A percentile compares a stretch with the other conserved stretches of the same genome.
phyloP scores from a whole-genome alignment of 352 stramenopile genomes.

The Phytophthora boehmeriae region DNA sequence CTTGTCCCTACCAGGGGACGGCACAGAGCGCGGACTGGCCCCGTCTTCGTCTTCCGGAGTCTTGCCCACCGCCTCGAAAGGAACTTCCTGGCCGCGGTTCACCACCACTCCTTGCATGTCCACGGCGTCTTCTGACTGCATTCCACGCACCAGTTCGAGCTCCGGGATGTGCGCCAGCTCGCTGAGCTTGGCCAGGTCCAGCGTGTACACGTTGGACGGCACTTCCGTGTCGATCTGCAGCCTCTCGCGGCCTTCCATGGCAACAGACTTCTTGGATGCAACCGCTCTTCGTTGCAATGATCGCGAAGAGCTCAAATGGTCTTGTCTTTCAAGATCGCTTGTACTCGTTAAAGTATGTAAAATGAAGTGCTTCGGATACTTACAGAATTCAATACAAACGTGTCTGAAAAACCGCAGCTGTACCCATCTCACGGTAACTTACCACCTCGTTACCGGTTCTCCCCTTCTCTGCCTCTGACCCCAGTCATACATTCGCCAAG shows the following conservation, averaged over 20 bases:
- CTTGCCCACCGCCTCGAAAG: slow-evolving; percentile 80
- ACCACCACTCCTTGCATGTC: slow-evolving; percentile 87
- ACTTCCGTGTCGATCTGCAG: slow-evolving; percentile 78
- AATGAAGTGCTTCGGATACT: no score
- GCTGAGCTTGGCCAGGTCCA: slow-evolving; percentile 76
- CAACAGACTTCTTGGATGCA: background rate
- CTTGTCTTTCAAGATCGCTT: no score
- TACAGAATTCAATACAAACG: no score
- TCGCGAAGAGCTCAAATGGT: no score
- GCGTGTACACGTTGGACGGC: slow-evolving; percentile 77
- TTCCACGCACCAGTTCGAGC: slow-evolving; percentile 66
- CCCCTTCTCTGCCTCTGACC: background rate
- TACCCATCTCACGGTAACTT: no score
- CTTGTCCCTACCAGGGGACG: background rate
- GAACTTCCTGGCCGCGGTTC: slow-evolving; percentile 75
- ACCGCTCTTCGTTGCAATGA: background rate
- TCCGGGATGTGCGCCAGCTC: slow-evolving; percentile 65
- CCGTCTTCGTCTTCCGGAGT: slow-evolving; percentile 28
- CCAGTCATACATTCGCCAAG: slow-evolving; percentile 1
- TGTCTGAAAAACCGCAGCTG: no score
- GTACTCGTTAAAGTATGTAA: no score
- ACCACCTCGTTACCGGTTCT: background rate
- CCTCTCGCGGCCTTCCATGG: slow-evolving; percentile 44
- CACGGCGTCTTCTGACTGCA: slow-evolving; percentile 77
- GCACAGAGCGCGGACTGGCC: background rate